Conservation (phyloP, 1,139 yeast genomes). For the Pneumocystis wakefieldiae region DNA sequence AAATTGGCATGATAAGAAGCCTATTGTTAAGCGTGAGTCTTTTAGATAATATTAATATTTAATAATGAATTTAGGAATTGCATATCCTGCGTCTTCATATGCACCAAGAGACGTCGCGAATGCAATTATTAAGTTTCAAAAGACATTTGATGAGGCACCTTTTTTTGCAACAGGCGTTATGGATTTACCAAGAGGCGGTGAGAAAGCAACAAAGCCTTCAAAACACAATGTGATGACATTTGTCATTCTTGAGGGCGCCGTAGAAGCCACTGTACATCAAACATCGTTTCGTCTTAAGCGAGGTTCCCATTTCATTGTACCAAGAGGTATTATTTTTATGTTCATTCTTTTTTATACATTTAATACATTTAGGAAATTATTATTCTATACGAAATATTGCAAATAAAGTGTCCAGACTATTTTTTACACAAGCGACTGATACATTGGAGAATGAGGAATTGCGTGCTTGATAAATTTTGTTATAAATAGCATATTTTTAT, state of each 20-base stretch:
- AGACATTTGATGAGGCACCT: constrained; percentile 51
- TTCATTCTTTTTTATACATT: constrained; percentile 32
- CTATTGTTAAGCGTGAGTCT: constrained; percentile 1
- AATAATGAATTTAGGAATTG: constrained; percentile 28
- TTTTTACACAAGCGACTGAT: constrained; percentile 59
- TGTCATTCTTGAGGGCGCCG: constrained; percentile 53
- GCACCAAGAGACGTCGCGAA: constrained; percentile 33
- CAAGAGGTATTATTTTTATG: constrained; percentile 38
- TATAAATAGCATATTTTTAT: neutral
- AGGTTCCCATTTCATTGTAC: constrained; percentile 74
- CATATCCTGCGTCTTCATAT: constrained; percentile 56
- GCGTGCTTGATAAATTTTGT: neutral
- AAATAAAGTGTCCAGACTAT: constrained; percentile 41
- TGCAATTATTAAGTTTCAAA: constrained; percentile 49
- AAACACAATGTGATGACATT: constrained; percentile 58
- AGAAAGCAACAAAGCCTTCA: constrained; percentile 48
- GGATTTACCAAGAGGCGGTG: constrained; percentile 41
- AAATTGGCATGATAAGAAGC: constrained; percentile 24
- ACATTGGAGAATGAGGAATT: constrained; percentile 18
- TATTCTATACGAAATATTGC: constrained; percentile 27
- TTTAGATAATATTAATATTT: neutral
- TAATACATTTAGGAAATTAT: constrained; percentile 7
- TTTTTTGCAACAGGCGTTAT: constrained; percentile 66
- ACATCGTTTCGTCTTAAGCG: constrained; percentile 44
- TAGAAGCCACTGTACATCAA: constrained; percentile 53